These are phyloP conservation scores for Sextonia rubra DNA, from an alignment of 164 flowering plant species.

Conservation along the genomic window DNA sequence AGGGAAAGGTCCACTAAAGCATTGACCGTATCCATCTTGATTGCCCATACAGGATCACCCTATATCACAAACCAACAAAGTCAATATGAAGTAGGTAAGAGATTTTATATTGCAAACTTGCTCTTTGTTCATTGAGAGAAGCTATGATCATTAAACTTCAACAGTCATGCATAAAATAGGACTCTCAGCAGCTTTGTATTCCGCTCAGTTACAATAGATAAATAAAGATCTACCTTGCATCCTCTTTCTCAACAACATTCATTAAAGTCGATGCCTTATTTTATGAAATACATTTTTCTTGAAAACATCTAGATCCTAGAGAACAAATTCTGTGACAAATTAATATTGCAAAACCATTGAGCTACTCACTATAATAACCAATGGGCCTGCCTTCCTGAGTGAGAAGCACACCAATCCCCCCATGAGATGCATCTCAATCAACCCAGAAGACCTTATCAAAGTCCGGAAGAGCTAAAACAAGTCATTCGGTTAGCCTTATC, in stretches of 20 bases:
- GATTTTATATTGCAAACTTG: neutral
- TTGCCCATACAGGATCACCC: conserved; percentile 99
- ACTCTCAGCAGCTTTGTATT: neutral
- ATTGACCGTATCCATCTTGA: conserved; percentile 64
- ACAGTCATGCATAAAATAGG: neutral
- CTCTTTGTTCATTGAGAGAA: neutral
- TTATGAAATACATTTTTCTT: too few species aligned
- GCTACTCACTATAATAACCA: too few species aligned
- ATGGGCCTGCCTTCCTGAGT: too few species aligned
- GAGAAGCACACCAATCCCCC: too few species aligned
- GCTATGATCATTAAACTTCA: neutral
- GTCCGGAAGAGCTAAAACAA: too few species aligned
- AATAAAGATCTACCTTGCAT: neutral
- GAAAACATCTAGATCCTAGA: too few species aligned
- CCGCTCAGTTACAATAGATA: neutral
- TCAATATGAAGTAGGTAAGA: neutral
- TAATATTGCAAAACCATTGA: too few species aligned
- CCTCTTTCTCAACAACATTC: neutral
- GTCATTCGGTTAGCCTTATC: too few species aligned
- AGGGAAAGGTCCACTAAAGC: conserved; percentile 80
- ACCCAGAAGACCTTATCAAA: too few species aligned
- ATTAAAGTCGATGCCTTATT: too few species aligned
- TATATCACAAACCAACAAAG: conserved; percentile 22
- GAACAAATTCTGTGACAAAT: too few species aligned
- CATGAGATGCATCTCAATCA: too few species aligned